Evolutionary conservation across 1,284 basidiomycete species (phyloP).

Genomic region (Leccinum glutinopallens): DNA sequence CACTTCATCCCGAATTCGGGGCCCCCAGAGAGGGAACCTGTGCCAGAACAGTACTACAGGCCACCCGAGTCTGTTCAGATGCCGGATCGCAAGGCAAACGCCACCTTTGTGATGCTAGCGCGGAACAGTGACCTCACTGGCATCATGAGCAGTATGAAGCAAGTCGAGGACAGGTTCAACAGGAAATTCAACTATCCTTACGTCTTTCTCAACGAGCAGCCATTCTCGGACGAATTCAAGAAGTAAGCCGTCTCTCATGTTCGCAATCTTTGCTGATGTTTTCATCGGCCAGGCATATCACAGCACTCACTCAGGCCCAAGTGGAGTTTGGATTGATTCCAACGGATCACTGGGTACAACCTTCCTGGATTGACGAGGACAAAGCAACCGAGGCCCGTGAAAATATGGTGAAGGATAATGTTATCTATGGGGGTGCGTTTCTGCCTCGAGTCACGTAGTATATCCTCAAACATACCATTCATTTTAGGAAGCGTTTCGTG

Average conservation of each 20-base stretch:
- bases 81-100: slow-evolving; percentile 71
- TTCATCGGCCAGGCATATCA: slow-evolving; percentile 53
- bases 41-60: slow-evolving; percentile 60
- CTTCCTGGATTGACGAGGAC: slow-evolving; percentile 80
- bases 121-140: slow-evolving; percentile 80
- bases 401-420: slow-evolving; percentile 76
- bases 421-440: slow-evolving; percentile 82
- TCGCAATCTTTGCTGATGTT: slow-evolving; percentile 11
- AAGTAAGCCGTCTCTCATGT: slow-evolving; percentile 41
- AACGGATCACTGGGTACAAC: slow-evolving; percentile 83
- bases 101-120: slow-evolving; percentile 84
- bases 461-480: slow-evolving; percentile 1
- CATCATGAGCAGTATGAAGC: slow-evolving; percentile 73
- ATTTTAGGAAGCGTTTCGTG: slow-evolving; percentile 64
- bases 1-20: slow-evolving; percentile 42
- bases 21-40: slow-evolving; percentile 54
- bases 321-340: slow-evolving; percentile 86
- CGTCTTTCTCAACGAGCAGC: slow-evolving; percentile 84
- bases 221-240: slow-evolving; percentile 80
- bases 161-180: slow-evolving; percentile 85
- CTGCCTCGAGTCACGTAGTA: neutral
- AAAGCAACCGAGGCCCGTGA: slow-evolving; percentile 74
- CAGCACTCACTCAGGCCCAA: slow-evolving; percentile 63
- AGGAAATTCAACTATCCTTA: slow-evolving; percentile 85
- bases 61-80: slow-evolving; percentile 39